Conservation (phyloP, 768 basidiomycete species). For the Mycena haematopus region DNA sequence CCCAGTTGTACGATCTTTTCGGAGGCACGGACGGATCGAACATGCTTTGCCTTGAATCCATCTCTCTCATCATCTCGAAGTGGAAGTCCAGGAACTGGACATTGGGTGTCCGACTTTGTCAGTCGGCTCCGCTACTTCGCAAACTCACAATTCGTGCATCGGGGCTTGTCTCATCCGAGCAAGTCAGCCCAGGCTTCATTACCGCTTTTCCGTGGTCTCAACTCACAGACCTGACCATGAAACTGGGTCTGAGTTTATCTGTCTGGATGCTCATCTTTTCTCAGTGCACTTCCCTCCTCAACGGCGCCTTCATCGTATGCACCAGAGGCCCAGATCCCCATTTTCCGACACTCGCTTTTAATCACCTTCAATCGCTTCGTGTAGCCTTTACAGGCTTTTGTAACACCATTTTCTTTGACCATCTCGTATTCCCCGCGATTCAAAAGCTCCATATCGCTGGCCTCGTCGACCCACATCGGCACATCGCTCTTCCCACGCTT, state of each 20-base stretch:
- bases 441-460: background rate
- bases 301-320: background rate
- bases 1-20: too few species aligned
- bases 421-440: background rate
- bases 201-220: background rate
- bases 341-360: background rate
- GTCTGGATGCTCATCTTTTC: background rate
- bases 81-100: too few species aligned
- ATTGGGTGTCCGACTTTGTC: background rate
- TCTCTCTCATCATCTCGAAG: too few species aligned
- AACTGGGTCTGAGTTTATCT: background rate
- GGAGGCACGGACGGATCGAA: too few species aligned
- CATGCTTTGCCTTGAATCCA: too few species aligned
- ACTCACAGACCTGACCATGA: background rate
- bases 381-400: background rate
- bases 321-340: too few species aligned
- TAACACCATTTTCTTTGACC: background rate
- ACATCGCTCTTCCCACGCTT: background rate
- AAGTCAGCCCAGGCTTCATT: background rate
- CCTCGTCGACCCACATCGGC: too few species aligned
- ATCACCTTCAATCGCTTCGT: background rate
- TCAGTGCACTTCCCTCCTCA: background rate
- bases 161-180: background rate
- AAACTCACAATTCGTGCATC: background rate
- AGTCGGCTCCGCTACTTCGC: background rate